Evolutionary conservation across 805 yeast species (phyloP).

Genomic region (Candida adriatica): DNA sequence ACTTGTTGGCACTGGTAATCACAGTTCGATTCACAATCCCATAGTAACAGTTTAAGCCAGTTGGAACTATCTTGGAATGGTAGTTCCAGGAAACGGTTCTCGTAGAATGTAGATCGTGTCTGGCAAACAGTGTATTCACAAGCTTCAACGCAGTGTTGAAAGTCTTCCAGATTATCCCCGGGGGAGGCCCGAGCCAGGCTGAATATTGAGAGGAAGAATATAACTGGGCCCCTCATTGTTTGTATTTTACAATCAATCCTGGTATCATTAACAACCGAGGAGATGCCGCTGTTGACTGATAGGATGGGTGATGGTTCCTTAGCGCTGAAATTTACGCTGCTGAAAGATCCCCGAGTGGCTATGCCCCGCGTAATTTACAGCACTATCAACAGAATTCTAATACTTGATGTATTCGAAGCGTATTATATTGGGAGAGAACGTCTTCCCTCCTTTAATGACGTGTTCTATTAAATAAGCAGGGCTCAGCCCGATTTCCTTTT

Average conservation of each 20-base stretch:
- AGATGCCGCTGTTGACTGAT: too few species aligned
- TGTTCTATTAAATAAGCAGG: too few species aligned
- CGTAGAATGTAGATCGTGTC: slow-evolving; percentile 4
- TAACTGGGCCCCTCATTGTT: neutral
- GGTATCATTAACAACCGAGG: too few species aligned
- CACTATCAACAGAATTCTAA: neutral
- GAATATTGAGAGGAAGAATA: neutral
- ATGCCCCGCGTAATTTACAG: neutral
- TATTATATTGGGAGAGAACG: neutral
- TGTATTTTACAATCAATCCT: neutral
- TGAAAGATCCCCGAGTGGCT: slow-evolving; percentile 1
- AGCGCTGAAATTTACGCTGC: too few species aligned
- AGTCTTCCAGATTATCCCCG: slow-evolving; percentile 13
- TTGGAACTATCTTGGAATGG: slow-evolving; percentile 7
- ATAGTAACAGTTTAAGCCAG: slow-evolving; percentile 37
- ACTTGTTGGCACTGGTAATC: slow-evolving; percentile 89
- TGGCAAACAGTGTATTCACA: slow-evolving; percentile 9
- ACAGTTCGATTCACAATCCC: slow-evolving; percentile 79
- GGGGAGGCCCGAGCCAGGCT: slow-evolving; percentile 5
- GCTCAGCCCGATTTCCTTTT: too few species aligned
- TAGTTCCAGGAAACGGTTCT: slow-evolving; percentile 6
- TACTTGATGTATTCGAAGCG: neutral
- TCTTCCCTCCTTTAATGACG: too few species aligned
- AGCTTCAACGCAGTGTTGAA: slow-evolving; percentile 10
- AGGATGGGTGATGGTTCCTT: too few species aligned